A percentile compares a stretch with the other conserved stretches of the same genome.
Evolutionary conservation across 2,329 filamentous ascomycete species (phyloP).

Genomic region (Colletotrichum sp.): DNA sequence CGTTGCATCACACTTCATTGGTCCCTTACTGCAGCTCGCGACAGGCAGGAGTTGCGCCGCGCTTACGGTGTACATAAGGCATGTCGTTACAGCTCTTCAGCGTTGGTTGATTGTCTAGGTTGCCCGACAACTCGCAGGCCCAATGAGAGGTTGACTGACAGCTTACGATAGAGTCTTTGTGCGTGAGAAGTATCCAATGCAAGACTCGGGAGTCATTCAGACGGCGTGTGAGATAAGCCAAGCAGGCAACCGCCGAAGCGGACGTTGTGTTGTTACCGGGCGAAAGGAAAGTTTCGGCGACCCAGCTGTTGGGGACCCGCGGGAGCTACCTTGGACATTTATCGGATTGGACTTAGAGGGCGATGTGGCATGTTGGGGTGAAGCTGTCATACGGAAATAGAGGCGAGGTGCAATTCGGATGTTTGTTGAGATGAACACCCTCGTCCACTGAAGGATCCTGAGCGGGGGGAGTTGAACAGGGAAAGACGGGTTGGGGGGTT

Average conservation of each 20-base stretch:
- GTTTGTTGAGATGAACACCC: constrained; percentile 10
- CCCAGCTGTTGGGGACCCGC: neutral
- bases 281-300: neutral
- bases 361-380: constrained; percentile 15
- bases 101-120: neutral
- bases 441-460: neutral
- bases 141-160: neutral
- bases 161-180: neutral
- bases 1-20: neutral
- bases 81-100: neutral
- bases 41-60: neutral
- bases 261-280: neutral
- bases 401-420: neutral
- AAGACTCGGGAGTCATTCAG: neutral
- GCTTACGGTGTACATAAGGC: neutral
- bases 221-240: neutral
- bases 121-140: neutral
- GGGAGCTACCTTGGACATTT: neutral
- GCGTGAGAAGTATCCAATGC: neutral
- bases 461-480: neutral
- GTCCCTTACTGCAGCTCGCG: neutral
- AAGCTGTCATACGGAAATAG: neutral
- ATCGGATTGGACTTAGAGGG: neutral
- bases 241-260: neutral
- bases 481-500: neutral